phyloP scores from a whole-genome alignment of 2,329 filamentous ascomycete genomes.

The Endocalyx cinctus region DNA sequence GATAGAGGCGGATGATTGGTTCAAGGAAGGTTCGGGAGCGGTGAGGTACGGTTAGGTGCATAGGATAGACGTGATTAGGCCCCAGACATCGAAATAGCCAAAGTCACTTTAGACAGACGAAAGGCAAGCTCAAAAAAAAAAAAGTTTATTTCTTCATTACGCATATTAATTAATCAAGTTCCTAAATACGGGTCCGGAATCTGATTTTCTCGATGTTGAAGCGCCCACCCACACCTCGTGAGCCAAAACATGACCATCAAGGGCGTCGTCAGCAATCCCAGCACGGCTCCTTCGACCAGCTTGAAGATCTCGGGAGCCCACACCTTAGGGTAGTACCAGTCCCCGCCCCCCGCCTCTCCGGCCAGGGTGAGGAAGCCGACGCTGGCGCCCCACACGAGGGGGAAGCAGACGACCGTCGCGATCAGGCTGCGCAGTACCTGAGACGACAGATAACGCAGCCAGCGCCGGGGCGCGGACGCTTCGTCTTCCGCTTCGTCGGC shows the following conservation, averaged over 20 bases:
- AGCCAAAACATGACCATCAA: conserved; percentile 47
- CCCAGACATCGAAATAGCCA: too few relatives aligned
- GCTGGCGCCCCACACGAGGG: conserved; percentile 38
- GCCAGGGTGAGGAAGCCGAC: conserved; percentile 38
- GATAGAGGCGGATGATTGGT: conserved; percentile 60
- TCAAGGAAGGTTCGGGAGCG: conserved; percentile 49
- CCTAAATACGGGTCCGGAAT: too few relatives aligned
- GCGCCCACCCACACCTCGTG: conserved; percentile 42
- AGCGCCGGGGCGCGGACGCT: conserved; percentile 23
- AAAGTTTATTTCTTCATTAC: too few relatives aligned
- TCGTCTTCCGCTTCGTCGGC: conserved; percentile 20
- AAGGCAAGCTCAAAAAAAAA: too few relatives aligned
- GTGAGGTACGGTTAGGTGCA: conserved; percentile 62
- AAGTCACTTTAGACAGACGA: too few relatives aligned
- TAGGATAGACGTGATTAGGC: not conserved
- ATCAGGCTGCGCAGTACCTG: conserved; percentile 33
- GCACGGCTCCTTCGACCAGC: conserved; percentile 39
- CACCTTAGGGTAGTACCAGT: conserved; percentile 37
- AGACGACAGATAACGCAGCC: conserved; percentile 29
- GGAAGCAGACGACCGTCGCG: conserved; percentile 33
- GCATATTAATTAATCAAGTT: too few relatives aligned
- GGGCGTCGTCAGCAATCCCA: conserved; percentile 44
- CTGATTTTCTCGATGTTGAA: too few relatives aligned
- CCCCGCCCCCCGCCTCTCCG: conserved; percentile 32
- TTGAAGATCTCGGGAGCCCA: conserved; percentile 50